Evolutionary conservation across 2,329 filamentous ascomycete genomes (phyloP).

Genomic region (Ceratocystis huliohia): DNA sequence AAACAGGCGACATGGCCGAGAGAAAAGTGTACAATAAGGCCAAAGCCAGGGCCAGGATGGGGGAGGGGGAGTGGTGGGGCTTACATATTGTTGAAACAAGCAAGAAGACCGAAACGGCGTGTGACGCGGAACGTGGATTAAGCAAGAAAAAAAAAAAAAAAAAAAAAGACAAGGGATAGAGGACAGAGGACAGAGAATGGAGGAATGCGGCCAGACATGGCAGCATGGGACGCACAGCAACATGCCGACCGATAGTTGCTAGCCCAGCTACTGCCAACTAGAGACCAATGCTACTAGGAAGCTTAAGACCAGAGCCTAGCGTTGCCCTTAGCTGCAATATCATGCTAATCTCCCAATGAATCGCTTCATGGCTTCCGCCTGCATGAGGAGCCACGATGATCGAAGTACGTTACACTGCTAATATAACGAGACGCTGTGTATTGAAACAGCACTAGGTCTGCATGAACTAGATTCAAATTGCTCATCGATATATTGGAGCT

Average conservation of each 20-base stretch:
- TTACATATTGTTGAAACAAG: constrained; percentile 2
- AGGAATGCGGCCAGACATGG: too few species aligned
- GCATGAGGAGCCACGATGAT: background rate
- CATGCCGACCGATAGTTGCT: too few species aligned
- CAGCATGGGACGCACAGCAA: too few species aligned
- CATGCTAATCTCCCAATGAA: background rate
- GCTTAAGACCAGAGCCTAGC: too few species aligned
- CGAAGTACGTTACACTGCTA: background rate
- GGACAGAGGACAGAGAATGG: too few species aligned
- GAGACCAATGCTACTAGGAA: too few species aligned
- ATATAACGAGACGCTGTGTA: constrained; percentile 1
- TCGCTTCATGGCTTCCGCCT: background rate
- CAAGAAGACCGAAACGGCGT: background rate
- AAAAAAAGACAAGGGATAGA: too few species aligned
- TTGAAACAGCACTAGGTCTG: background rate
- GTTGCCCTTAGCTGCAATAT: too few species aligned
- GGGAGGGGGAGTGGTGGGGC: background rate
- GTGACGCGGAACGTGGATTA: background rate
- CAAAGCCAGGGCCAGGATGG: background rate
- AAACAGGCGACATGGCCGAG: background rate
- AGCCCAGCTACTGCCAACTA: too few species aligned
- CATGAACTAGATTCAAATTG: background rate
- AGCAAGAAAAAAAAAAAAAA: background rate
- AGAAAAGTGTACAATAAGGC: background rate
- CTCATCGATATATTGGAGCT: background rate